Base-by-base conservation (phyloP, 2,329 filamentous ascomycete species). In the Neofusicoccum umdonicola region DNA sequence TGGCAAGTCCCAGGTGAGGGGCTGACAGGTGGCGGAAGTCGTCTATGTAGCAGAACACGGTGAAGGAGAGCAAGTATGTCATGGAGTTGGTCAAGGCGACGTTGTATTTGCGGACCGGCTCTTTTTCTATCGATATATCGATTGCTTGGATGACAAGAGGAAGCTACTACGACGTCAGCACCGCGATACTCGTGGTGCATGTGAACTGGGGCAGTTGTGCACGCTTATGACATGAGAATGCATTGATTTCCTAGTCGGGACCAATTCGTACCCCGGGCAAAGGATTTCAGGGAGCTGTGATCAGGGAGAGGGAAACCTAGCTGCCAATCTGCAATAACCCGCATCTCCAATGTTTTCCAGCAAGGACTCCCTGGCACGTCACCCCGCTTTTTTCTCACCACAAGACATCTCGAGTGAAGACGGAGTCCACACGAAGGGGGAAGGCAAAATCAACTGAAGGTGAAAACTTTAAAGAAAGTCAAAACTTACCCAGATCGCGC, bases 101-200 rank as follows among this genome's bases (percentile, higher is more conserved):
- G n/a, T 61, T 51, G 54, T 60, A 65, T 61, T 52, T 65, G 34
- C 54, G 52, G 54, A 51, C 47, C 47, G 63, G 63, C 45, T 61
- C 54, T 60, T 54, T 65, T 37, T 65, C 63, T 61, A 65, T 37
- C 27, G 47, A 45, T 8, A 65, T 17, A 27, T 51, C 54, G 63
- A 65, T 35, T 19, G 42, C 35, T 45, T 65, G 63, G 47, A 54
- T 6, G 52, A 52, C 11, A 11, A 65, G 63, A 58, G 63, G 54
- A 31, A 65, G 37, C 63, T 65, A 37, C 22, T 13, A 31, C 5
- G 19, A 57, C 8, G 62, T 64, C 52, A 64, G 62, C 45, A 62
- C 34, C 47, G 44, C 58, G 19, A 39, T 47, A 11, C 42, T 37
- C 56, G 56, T 60, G 27, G 54, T 39, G 57, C 45, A 45, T 62